These are phyloP conservation scores for Nicotiana rustica DNA, from an alignment of 305 asterid species.

Conservation along the genomic window DNA sequence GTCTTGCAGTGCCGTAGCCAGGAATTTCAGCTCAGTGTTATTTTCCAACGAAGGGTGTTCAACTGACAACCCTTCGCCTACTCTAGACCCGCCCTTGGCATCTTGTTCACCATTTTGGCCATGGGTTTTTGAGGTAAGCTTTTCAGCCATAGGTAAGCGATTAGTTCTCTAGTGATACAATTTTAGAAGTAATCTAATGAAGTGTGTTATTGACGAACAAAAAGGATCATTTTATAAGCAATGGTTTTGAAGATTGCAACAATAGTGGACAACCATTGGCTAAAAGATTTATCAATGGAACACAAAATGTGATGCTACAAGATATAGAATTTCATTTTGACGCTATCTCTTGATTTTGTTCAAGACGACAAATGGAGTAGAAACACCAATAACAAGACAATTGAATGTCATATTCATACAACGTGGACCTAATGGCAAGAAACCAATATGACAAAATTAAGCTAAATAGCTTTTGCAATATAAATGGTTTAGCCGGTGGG, in stretches of 20 bases:
- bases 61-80: neutral
- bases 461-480: neutral
- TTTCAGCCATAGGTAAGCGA: neutral
- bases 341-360: no score
- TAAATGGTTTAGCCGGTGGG: neutral
- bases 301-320: no score
- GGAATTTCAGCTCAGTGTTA: neutral
- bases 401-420: neutral
- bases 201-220: neutral
- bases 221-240: neutral
- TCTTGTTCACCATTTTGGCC: neutral
- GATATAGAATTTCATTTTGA: no score
- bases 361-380: neutral
- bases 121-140: neutral
- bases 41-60: neutral
- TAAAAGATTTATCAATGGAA: no score
- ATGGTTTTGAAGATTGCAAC: no score
- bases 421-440: neutral
- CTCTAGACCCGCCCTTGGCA: neutral
- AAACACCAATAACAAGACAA: neutral
- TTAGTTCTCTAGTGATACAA: neutral
- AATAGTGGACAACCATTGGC: no score
- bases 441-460: neutral
- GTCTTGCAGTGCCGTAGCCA: neutral
- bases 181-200: no score